Conservation (phyloP, 1,139 yeast species). For the Candida buenavistaensis region DNA sequence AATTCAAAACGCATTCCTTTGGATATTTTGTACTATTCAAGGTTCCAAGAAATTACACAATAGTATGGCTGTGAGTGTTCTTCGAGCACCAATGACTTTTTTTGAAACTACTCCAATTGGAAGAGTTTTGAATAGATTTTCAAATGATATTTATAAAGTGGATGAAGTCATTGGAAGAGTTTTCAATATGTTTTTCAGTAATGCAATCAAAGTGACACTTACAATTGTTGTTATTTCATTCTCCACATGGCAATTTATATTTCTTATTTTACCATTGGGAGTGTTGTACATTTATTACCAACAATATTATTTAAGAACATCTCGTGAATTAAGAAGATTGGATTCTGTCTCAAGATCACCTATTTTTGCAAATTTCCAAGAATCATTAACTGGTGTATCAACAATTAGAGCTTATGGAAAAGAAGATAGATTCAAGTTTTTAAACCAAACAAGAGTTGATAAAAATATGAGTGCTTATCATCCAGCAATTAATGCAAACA, state of each 20-base stretch:
- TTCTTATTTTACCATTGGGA: conserved; percentile 70
- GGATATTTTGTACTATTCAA: conserved; percentile 82
- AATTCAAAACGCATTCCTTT: conserved; percentile 67
- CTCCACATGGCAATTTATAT: conserved; percentile 85
- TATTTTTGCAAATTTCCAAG: conserved; percentile 95
- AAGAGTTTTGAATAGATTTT: conserved; percentile 87
- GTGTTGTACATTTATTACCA: conserved; percentile 80
- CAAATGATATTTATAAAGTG: conserved; percentile 89
- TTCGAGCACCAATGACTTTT: conserved; percentile 95
- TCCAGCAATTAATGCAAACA: conserved; percentile 90
- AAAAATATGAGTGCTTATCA: conserved; percentile 87
- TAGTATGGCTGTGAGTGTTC: conserved; percentile 73
- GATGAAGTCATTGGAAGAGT: conserved; percentile 87
- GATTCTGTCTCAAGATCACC: conserved; percentile 95
- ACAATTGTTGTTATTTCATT: conserved; percentile 80
- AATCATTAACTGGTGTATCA: conserved; percentile 84
- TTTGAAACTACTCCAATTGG: conserved; percentile 98
- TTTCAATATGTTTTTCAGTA: conserved; percentile 77
- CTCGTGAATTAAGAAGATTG: conserved; percentile 91
- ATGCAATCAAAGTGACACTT: conserved; percentile 71
- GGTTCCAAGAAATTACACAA: conserved; percentile 81
- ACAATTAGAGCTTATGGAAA: conserved; percentile 90
- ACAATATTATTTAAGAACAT: conserved; percentile 83
- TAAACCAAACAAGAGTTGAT: conserved; percentile 80
- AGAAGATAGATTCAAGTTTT: conserved; percentile 64